These are phyloP conservation scores for Capniomyces stellatus DNA, from an alignment of 371 early-diverging fungal species.

Conservation along the genomic window DNA sequence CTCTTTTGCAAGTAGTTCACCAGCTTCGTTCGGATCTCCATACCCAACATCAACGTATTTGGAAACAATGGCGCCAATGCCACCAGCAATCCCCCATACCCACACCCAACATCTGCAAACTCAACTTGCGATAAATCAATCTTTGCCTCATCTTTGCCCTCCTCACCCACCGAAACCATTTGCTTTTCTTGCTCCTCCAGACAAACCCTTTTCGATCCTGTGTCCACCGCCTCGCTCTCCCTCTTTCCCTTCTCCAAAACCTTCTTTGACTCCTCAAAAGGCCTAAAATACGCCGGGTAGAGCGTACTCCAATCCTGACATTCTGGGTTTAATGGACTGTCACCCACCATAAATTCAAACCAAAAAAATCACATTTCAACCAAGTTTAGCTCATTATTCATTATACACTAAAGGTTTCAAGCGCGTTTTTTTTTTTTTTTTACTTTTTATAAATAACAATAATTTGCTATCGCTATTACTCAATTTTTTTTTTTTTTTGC, in stretches of 20 bases:
- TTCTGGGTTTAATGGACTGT: constrained; percentile 69
- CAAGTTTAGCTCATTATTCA: too few species aligned
- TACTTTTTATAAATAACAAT: too few species aligned
- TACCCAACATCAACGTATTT: constrained; percentile 82
- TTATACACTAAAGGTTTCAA: too few species aligned
- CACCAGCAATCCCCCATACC: constrained; percentile 94
- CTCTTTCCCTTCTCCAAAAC: neutral
- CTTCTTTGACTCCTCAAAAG: neutral
- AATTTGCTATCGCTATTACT: neutral
- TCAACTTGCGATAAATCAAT: constrained; percentile 40
- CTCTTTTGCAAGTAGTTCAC: constrained; percentile 81
- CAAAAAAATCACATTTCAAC: neutral
- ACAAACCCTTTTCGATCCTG: neutral
- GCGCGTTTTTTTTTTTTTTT: too few species aligned
- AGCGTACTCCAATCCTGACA: constrained; percentile 78
- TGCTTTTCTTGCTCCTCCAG: neutral
- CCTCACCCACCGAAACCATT: neutral
- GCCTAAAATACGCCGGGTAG: constrained; percentile 54
- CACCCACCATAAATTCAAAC: neutral
- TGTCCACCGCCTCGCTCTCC: neutral
- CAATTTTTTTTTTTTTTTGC: too few species aligned
- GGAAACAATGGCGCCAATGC: constrained; percentile 81
- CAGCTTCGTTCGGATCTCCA: constrained; percentile 98
- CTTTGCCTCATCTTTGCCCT: neutral
- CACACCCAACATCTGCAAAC: constrained; percentile 99